A percentile compares a stretch with the other conserved stretches of the same genome.
These are phyloP conservation scores for Solanum tarapatanum DNA, from an alignment of 257 asterid genomes.

Conservation along the genomic window DNA sequence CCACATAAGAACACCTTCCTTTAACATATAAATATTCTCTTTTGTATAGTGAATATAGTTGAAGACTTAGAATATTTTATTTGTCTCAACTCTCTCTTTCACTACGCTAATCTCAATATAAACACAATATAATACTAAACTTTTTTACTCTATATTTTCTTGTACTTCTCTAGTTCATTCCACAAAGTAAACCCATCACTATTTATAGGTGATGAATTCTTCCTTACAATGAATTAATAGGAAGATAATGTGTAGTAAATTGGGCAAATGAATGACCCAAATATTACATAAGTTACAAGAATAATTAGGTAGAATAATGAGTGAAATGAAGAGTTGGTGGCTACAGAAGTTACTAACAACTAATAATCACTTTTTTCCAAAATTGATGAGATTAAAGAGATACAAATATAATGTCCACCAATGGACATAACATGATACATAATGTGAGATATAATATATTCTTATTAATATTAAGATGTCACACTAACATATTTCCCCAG, in stretches of 20 bases:
- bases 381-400: too few species aligned
- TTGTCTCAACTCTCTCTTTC: background rate
- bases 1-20: background rate
- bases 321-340: too few species aligned
- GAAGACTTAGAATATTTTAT: background rate
- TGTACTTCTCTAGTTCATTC: background rate
- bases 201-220: background rate
- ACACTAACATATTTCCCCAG: too few species aligned
- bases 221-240: background rate
- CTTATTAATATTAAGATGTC: too few species aligned
- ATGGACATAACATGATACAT: too few species aligned
- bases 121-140: too few species aligned
- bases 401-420: too few species aligned
- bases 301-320: too few species aligned
- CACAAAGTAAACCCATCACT: background rate
- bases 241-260: background rate
- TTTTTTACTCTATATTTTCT: background rate
- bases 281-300: background rate
- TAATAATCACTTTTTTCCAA: too few species aligned
- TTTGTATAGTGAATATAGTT: background rate
- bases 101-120: background rate
- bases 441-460: too few species aligned
- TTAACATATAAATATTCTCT: too few species aligned
- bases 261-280: background rate
- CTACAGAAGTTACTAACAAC: too few species aligned